Base-by-base conservation (phyloP, 2,329 filamentous ascomycete species). In the Stenocarpella maydis region DNA sequence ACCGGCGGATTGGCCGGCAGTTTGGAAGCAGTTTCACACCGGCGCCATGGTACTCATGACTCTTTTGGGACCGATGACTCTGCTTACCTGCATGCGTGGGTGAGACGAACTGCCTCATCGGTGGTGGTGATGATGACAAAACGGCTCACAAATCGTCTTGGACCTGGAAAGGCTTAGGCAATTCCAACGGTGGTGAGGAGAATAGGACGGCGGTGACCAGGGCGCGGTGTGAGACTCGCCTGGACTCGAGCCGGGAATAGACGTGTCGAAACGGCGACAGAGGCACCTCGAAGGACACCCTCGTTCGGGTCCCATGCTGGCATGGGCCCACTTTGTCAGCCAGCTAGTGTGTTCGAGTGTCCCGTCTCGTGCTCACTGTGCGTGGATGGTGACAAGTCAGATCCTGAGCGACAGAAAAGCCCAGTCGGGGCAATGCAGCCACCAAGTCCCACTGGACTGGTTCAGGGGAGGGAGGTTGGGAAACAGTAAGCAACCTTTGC, bases 111-210 rank as follows among this genome's bases (percentile, higher is more conserved):
- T 68, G 41, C 69, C 69, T 50, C 34, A 54, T 58, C 54, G 9
- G 64, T 66, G 54, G 49, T 52, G 21, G 39, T 28, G 28, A 28
- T 63, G 69, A 66, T 71, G 66, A 69, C 66, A 66, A 55, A 50
- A 47, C 41, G 19, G 45, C 34, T 54, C 64, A 24, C 55, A 66
- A 66, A 12, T 10, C 24, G 64, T 37, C 50, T 49, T 47, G 34
- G 53, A 39, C 53, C 47, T 63, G 54, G 58, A 14, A 26, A 15
- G 69, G 69, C 69, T 70, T 70, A 68, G 69, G 61, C 68, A 64
- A 55, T 68, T 55, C 39, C 47, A n/a, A 24, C 45, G 24, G 3
- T 52, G 34, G 28, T 14, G 26, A 24, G 49, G 64, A 31, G 9
- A 63, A 53, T 34, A 47, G 49, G 50, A 34, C 37, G 67, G 53